Evolutionary conservation across 2,329 filamentous ascomycete genomes (phyloP).

Genomic region (Pezicula rhizophila): DNA sequence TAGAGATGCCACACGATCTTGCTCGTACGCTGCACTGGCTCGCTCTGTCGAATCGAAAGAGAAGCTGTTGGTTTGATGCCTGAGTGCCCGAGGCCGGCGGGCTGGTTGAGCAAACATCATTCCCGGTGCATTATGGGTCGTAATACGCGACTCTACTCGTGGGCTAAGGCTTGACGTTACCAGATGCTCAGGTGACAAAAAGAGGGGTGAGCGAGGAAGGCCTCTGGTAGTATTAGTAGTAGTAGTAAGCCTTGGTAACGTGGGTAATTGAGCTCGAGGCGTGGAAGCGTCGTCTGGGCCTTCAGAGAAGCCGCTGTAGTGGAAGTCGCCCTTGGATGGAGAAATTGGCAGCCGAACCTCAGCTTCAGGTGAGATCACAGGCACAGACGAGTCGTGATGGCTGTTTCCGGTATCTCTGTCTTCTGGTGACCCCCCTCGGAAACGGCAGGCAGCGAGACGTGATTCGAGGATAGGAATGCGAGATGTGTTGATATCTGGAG

Average conservation of each 20-base stretch:
- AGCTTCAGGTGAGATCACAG: not conserved
- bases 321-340: conserved; percentile 19
- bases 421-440: not conserved
- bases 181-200: conserved; percentile 23
- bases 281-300: conserved; percentile 24
- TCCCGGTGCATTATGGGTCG: conserved; percentile 21
- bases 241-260: conserved; percentile 6
- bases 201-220: conserved; percentile 27
- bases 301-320: conserved; percentile 24
- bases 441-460: not conserved
- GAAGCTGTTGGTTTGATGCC: conserved; percentile 30
- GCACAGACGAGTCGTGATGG: not conserved
- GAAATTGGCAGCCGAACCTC: not conserved
- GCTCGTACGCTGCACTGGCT: conserved; percentile 25
- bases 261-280: conserved; percentile 13
- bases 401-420: conserved; percentile 2
- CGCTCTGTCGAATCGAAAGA: conserved; percentile 28
- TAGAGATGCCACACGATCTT: conserved; percentile 18
- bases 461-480: not conserved
- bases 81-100: conserved; percentile 21
- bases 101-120: conserved; percentile 26
- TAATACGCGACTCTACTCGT: conserved; percentile 17
- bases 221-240: conserved; percentile 10
- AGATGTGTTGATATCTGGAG: not conserved
- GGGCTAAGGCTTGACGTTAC: conserved; percentile 18